Percentiles rank a stretch among this genome's conserved stretches.
Evolutionary conservation across 768 basidiomycete genomes (phyloP).

Genomic region (Harrya chromipes): DNA sequence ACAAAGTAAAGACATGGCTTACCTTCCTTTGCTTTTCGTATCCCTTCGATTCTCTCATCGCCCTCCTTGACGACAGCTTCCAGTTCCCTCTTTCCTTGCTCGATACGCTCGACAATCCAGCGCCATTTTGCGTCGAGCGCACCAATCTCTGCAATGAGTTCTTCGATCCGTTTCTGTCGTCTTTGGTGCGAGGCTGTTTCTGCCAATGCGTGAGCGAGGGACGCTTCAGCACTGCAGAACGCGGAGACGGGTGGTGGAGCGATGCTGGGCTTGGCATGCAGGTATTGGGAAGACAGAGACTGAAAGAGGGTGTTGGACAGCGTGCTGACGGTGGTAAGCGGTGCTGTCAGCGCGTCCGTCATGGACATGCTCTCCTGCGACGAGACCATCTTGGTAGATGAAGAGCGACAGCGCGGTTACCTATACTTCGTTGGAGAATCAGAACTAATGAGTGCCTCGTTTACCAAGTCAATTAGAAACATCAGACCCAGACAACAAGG

Average conservation of each 20-base stretch:
- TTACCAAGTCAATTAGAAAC: too few relatives aligned
- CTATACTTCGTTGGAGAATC: too few relatives aligned
- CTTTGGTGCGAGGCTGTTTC: slow-evolving; percentile 70
- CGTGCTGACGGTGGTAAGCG: slow-evolving; percentile 57
- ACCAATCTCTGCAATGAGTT: slow-evolving; percentile 66
- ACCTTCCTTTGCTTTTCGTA: slow-evolving; percentile 74
- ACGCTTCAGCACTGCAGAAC: slow-evolving; percentile 60
- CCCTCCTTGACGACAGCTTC: slow-evolving; percentile 72
- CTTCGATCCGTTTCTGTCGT: slow-evolving; percentile 71
- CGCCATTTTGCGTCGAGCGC: slow-evolving; percentile 67
- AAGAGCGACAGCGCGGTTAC: too few relatives aligned
- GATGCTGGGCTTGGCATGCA: slow-evolving; percentile 22
- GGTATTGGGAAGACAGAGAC: slow-evolving; percentile 65
- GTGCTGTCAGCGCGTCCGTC: slow-evolving; percentile 58
- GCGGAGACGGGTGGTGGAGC: slow-evolving; percentile 49
- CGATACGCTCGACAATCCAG: slow-evolving; percentile 61
- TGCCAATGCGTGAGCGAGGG: slow-evolving; percentile 63
- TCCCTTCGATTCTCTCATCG: slow-evolving; percentile 66
- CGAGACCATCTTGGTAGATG: slow-evolving; percentile 4
- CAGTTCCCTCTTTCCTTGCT: slow-evolving; percentile 63
- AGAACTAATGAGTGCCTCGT: too few relatives aligned
- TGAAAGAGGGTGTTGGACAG: slow-evolving; percentile 69
- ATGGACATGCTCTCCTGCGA: slow-evolving; percentile 35
- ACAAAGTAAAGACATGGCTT: slow-evolving; percentile 12
- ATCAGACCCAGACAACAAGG: too few relatives aligned